Evolutionary conservation across 2,329 filamentous ascomycete species (phyloP).

Genomic region (Scolecobasidium constrictum): DNA sequence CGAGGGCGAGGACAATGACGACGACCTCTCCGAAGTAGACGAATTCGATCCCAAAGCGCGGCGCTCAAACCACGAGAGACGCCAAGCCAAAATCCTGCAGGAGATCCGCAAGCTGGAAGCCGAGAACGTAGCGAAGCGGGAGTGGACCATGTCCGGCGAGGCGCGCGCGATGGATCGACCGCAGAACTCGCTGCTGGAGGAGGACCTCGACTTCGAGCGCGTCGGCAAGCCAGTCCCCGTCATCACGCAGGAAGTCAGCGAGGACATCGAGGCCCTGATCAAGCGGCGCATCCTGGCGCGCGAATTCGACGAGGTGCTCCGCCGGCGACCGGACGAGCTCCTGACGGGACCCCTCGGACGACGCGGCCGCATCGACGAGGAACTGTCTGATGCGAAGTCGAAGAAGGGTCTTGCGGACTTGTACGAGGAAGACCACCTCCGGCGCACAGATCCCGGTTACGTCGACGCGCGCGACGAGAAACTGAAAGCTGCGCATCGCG

Average conservation of each 20-base stretch:
- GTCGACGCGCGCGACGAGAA: conserved; percentile 76
- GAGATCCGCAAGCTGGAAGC: conserved; percentile 89
- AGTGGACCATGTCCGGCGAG: conserved; percentile 87
- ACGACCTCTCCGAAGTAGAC: conserved; percentile 51
- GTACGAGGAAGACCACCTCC: conserved; percentile 87
- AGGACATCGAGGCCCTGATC: conserved; percentile 86
- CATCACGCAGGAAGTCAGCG: conserved; percentile 81
- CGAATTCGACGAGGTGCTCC: conserved; percentile 86
- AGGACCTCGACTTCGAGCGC: conserved; percentile 93
- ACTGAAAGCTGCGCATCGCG: conserved; percentile 67
- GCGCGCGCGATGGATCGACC: conserved; percentile 73
- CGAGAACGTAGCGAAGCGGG: conserved; percentile 76
- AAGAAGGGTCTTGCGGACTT: conserved; percentile 80
- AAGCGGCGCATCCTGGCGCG: conserved; percentile 82
- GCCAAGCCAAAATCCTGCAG: conserved; percentile 73
- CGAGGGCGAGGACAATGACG: conserved; percentile 44
- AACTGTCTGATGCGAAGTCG: conserved; percentile 80
- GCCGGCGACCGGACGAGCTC: conserved; percentile 65
- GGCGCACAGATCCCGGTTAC: conserved; percentile 66
- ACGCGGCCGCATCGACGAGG: conserved; percentile 54
- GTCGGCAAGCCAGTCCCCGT: conserved; percentile 90
- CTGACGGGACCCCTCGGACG: conserved; percentile 49
- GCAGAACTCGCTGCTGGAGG: conserved; percentile 81
- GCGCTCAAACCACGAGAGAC: conserved; percentile 73
- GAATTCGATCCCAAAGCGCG: conserved; percentile 61